Conservation (phyloP, 306 rosid genomes). For the Sophora flavescens region DNA sequence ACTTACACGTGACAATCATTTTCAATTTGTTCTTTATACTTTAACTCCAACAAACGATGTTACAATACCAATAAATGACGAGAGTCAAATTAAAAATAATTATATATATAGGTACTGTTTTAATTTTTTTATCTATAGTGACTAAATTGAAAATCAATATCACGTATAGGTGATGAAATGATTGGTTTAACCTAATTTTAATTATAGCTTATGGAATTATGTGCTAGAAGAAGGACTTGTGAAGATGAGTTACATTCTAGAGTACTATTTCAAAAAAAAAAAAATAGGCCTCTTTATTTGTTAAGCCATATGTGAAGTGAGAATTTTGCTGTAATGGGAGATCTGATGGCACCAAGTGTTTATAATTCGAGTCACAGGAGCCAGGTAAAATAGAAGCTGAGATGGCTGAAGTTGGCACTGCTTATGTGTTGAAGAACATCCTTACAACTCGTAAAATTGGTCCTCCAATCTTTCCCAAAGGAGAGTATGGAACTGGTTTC, state of each 20-base stretch:
- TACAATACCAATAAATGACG: no score
- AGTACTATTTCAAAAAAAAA: not conserved
- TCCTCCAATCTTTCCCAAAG: conserved; percentile 47
- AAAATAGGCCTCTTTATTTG: not conserved
- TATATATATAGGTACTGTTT: no score
- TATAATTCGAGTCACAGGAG: not conserved
- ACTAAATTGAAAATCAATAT: no score
- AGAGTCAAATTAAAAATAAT: no score
- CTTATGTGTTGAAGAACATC: conserved; percentile 37
- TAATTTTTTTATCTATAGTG: no score
- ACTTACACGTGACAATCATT: no score
- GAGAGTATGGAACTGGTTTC: conserved; percentile 39
- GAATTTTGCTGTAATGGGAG: not conserved
- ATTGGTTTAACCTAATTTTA: no score
- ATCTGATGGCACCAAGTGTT: not conserved
- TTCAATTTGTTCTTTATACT: no score
- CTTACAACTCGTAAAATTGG: conserved; percentile 42
- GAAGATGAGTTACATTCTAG: not conserved
- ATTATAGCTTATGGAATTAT: no score
- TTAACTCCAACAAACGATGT: no score
- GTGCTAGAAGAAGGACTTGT: no score
- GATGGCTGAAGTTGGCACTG: conserved; percentile 46
- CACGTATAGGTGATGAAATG: no score
- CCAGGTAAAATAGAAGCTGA: conserved; percentile 48
- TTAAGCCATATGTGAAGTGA: not conserved